Base-by-base conservation (phyloP, 1,284 basidiomycete species). In the Moesziomyces globuligerus region DNA sequence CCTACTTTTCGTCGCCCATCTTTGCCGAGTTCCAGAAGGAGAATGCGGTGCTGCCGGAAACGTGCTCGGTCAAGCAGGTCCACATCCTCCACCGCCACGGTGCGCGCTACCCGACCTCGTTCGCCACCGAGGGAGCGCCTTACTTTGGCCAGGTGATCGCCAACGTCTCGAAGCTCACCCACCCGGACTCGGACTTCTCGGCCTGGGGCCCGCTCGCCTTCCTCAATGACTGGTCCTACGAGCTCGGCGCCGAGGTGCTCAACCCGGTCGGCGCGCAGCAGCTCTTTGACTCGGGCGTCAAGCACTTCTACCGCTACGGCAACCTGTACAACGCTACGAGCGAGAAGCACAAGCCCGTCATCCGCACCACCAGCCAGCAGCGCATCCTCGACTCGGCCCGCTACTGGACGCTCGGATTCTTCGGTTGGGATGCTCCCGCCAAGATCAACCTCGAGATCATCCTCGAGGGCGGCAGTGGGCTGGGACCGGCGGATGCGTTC, bases 331-430 rank as follows among this genome's bases (percentile, higher is more conserved):
- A 73, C 62, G 64, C 60, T 23, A 42, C 74, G 40, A 28, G 32
- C 39, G n/a, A 81, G 66, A 43, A 49, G 34, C 60, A 66, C 64
- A 79, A 80, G 51, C 78, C 75, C 10, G 74, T 67, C 44, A 75
- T 66, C 62, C 49, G 65, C 58, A 85, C 52, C 47, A 83, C 64
- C 70, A 84, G 64, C 34, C 80, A 86, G 6, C 84, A 92, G 40
- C 91, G 92, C 6, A 90, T 94, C 11, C 92, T 94, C 84, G 88
- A 93, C 43, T 93, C 92, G 0, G 91, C 91, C 3, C 90, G 92
- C 87, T 91, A 83, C 68, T 89, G 79, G 45, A 58, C 52, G 32
- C 48, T 72, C 3, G 81, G 77, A 21, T 76, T 77, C 67, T 76
- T 75, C 34, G 72, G 72, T 41, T 49, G 50, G 38, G 66, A 74